Percentiles rank a stretch among this genome's conserved stretches.
Conservation (phyloP, 805 yeast species). For the Myxozyma geophila region DNA sequence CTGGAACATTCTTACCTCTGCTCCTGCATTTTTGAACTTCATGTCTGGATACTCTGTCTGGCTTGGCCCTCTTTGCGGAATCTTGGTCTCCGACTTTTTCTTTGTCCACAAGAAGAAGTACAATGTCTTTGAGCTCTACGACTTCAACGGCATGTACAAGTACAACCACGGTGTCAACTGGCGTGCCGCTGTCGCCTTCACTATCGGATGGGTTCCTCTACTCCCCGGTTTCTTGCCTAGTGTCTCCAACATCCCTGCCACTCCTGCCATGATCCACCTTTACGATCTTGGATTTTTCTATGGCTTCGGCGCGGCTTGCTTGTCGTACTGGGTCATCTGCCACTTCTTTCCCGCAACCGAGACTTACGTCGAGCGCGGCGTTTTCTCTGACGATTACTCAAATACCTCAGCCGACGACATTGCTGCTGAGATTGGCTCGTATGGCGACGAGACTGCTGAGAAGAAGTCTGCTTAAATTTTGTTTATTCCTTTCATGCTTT, state of each 20-base stretch:
- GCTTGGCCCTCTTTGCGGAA: slow-evolving; percentile 49
- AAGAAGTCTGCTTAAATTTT: slow-evolving; percentile 3
- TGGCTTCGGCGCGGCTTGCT: slow-evolving; percentile 25
- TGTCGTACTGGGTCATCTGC: slow-evolving; percentile 23
- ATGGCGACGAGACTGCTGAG: slow-evolving; percentile 1
- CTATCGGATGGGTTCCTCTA: slow-evolving; percentile 40
- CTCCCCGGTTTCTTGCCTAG: slow-evolving; percentile 39
- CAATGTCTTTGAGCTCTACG: slow-evolving; percentile 50
- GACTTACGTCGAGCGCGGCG: slow-evolving; percentile 26
- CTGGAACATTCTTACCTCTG: slow-evolving; percentile 49
- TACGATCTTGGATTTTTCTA: slow-evolving; percentile 33
- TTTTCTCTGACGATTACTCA: slow-evolving; percentile 20
- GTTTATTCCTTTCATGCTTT: neutral
- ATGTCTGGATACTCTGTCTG: slow-evolving; percentile 49
- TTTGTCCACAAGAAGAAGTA: slow-evolving; percentile 49
- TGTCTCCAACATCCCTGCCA: slow-evolving; percentile 47
- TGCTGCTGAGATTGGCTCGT: slow-evolving; percentile 1
- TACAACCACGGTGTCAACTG: slow-evolving; percentile 54
- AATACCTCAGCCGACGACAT: slow-evolving; percentile 10
- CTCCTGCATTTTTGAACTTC: slow-evolving; percentile 47
- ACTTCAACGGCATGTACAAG: slow-evolving; percentile 46
- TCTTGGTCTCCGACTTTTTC: slow-evolving; percentile 49
- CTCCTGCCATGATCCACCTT: slow-evolving; percentile 16
- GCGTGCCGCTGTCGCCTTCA: slow-evolving; percentile 48
- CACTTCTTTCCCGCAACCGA: slow-evolving; percentile 26